Evolutionary conservation across 345 rosid species (phyloP).

Genomic region (Cardamine resedifolia): DNA sequence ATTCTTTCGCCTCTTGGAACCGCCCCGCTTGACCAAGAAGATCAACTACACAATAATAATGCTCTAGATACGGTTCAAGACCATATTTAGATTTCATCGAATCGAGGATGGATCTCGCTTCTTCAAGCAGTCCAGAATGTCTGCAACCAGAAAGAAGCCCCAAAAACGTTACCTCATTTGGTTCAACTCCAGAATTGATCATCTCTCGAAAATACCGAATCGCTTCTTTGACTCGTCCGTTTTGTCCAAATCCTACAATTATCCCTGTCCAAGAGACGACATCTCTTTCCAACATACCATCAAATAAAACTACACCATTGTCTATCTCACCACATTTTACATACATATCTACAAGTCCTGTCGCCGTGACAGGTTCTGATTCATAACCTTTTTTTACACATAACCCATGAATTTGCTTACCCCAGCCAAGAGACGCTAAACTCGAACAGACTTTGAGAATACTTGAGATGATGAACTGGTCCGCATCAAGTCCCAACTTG

Average conservation of each 20-base stretch:
- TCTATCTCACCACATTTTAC: conserved; percentile 72
- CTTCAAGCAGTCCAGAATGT: conserved; percentile 62
- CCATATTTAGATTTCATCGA: conserved; percentile 53
- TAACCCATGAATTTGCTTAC: conserved; percentile 62
- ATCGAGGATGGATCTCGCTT: conserved; percentile 50
- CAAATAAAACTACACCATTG: conserved; percentile 49
- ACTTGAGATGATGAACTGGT: conserved; percentile 55
- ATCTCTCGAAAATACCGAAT: conserved; percentile 50
- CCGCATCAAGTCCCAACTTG: conserved; percentile 40
- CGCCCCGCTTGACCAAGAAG: conserved; percentile 69
- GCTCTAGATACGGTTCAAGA: conserved; percentile 58
- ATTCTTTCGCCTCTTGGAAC: conserved; percentile 49
- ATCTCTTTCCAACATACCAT: conserved; percentile 46
- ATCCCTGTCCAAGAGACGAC: conserved; percentile 71
- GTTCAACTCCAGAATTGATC: conserved; percentile 50
- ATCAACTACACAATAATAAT: conserved; percentile 70
- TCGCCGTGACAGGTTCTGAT: conserved; percentile 46
- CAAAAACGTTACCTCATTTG: conserved; percentile 68
- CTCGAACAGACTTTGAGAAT: conserved; percentile 62
- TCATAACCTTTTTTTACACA: conserved; percentile 59
- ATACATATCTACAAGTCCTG: conserved; percentile 61
- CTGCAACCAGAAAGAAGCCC: conserved; percentile 74
- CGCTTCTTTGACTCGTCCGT: conserved; percentile 63
- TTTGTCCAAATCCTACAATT: conserved; percentile 72
- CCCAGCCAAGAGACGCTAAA: conserved; percentile 53